Conservation (phyloP, 106 monocot genomes). For the Phalaenopsis equestris region DNA sequence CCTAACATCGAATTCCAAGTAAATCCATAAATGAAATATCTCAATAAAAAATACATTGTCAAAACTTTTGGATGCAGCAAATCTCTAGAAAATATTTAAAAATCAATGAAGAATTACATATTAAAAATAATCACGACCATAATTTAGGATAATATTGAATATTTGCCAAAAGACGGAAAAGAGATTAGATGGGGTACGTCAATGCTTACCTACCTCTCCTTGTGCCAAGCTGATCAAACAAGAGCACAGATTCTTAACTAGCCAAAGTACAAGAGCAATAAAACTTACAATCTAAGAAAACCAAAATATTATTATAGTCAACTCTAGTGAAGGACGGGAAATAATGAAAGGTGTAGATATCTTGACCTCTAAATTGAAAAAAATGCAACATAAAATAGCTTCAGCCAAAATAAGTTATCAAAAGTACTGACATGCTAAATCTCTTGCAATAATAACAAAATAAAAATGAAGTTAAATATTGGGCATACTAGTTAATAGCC, state of each 20-base stretch:
- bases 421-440: not conserved
- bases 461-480: not conserved
- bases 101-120: not conserved
- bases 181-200: not conserved
- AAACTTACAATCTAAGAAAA: constrained; percentile 1
- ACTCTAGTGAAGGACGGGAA: not conserved
- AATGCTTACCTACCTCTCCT: constrained; percentile 36
- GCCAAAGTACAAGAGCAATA: not conserved
- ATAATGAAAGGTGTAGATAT: not conserved
- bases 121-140: not conserved
- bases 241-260: constrained; percentile 51
- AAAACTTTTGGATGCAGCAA: not conserved
- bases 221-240: constrained; percentile 86
- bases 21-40: not conserved
- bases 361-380: not conserved
- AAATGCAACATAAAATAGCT: not conserved
- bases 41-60: not conserved
- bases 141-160: not conserved
- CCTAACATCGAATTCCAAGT: not conserved
- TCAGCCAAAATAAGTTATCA: not conserved
- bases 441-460: not conserved
- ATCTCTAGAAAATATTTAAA: not conserved
- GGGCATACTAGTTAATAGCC: not conserved
- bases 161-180: not conserved
- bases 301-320: not conserved